Conservation (phyloP, 371 early-diverging fungal genomes). For the Smittium mucronatum region DNA sequence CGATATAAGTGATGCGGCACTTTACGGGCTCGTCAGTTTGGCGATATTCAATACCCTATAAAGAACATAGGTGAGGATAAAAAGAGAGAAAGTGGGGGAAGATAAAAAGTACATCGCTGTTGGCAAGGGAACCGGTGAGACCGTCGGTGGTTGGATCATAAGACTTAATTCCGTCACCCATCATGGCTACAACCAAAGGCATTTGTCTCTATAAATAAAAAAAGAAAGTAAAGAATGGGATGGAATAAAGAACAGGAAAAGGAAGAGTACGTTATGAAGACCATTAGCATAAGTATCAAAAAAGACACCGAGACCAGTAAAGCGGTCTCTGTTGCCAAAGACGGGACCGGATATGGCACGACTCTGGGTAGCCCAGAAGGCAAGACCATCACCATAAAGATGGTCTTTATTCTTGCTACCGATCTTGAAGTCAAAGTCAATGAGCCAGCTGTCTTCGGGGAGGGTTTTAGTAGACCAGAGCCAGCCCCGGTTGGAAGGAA, state of each 20-base stretch:
- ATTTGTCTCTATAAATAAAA: slow-evolving; percentile 33
- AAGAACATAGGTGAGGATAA: too few species aligned
- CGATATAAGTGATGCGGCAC: slow-evolving; percentile 65
- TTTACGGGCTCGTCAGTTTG: slow-evolving; percentile 45
- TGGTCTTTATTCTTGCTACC: slow-evolving; percentile 40
- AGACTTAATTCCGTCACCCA: slow-evolving; percentile 71
- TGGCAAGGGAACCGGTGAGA: slow-evolving; percentile 44
- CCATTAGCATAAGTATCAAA: slow-evolving; percentile 93
- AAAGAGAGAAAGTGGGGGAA: neutral
- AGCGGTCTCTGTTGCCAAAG: slow-evolving; percentile 78
- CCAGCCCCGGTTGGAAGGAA: slow-evolving; percentile 66
- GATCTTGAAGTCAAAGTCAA: slow-evolving; percentile 88
- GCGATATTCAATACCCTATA: slow-evolving; percentile 53
- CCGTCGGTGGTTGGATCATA: slow-evolving; percentile 82
- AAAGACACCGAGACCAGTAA: slow-evolving; percentile 84
- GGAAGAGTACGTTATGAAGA: neutral
- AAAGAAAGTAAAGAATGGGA: neutral
- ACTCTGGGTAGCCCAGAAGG: slow-evolving; percentile 69
- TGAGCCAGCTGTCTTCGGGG: slow-evolving; percentile 57
- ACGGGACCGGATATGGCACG: slow-evolving; percentile 56
- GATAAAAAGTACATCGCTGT: slow-evolving; percentile 41
- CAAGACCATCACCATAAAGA: slow-evolving; percentile 89
- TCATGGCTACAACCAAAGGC: slow-evolving; percentile 85
- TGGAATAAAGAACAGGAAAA: neutral
- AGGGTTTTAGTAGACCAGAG: slow-evolving; percentile 69